phyloP scores from a whole-genome alignment of 352 stramenopile genomes.

The Phytophthora litchii region DNA sequence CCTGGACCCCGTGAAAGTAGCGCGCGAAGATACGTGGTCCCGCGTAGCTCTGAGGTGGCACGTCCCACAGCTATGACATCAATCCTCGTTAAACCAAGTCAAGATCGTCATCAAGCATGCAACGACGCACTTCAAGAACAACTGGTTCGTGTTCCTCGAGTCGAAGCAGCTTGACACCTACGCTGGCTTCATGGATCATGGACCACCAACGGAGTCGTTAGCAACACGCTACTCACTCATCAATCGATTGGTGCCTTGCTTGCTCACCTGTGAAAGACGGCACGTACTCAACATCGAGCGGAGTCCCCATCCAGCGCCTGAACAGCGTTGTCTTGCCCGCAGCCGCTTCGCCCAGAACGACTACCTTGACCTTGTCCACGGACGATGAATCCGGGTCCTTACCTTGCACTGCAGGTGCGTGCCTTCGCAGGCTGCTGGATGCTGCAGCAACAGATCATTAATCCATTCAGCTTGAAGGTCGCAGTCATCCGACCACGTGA shows the following conservation, averaged over 20 bases:
- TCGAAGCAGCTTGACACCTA: constrained; percentile 62
- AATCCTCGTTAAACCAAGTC: not conserved
- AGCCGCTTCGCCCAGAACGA: constrained; percentile 43
- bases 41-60: constrained; percentile 55
- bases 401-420: constrained; percentile 20
- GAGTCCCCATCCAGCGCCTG: constrained; percentile 46
- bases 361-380: constrained; percentile 52
- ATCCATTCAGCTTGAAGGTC: constrained; percentile 9
- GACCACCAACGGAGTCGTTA: constrained; percentile 5
- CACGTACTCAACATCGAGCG: constrained; percentile 21
- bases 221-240: not conserved
- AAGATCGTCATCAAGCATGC: not conserved
- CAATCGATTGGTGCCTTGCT: not conserved
- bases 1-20: constrained; percentile 44
- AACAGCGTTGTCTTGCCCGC: constrained; percentile 69
- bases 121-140: constrained; percentile 50
- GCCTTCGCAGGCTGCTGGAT: constrained; percentile 19
- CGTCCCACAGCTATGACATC: constrained; percentile 58
- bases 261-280: constrained; percentile 49
- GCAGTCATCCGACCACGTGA: not conserved
- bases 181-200: constrained; percentile 31
- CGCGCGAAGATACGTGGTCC: constrained; percentile 49
- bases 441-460: constrained; percentile 25
- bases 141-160: constrained; percentile 41
- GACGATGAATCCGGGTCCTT: not conserved